Conservation (phyloP, 2,329 filamentous ascomycete genomes). For the Alternaria ethzedia region DNA sequence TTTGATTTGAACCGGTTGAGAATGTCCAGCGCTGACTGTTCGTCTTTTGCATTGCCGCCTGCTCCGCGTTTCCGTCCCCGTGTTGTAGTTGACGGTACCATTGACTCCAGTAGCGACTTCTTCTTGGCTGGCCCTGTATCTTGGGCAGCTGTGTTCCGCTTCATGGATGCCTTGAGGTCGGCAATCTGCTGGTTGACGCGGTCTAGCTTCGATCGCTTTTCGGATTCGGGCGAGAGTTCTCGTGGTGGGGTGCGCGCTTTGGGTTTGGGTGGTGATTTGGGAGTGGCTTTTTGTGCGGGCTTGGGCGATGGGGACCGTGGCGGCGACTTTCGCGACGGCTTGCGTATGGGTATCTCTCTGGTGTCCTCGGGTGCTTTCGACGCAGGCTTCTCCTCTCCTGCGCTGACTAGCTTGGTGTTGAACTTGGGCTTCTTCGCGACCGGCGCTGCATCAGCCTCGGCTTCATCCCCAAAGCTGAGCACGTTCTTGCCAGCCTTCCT, state of each 20-base stretch:
- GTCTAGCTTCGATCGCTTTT: constrained; percentile 60
- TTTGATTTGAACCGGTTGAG: constrained; percentile 82
- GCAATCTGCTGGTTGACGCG: constrained; percentile 81
- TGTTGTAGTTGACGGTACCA: constrained; percentile 76
- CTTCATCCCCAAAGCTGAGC: constrained; percentile 77
- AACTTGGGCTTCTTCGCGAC: constrained; percentile 78
- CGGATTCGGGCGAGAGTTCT: constrained; percentile 50
- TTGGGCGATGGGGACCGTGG: constrained; percentile 34
- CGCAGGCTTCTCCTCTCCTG: constrained; percentile 48
- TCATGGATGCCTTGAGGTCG: constrained; percentile 81
- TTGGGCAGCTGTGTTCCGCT: constrained; percentile 59
- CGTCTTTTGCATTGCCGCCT: constrained; percentile 60
- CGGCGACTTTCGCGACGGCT: constrained; percentile 31
- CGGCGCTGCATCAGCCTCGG: constrained; percentile 62
- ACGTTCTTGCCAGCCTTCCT: constrained; percentile 77
- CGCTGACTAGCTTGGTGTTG: constrained; percentile 73
- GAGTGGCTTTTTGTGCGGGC: constrained; percentile 13
- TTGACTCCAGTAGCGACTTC: constrained; percentile 70
- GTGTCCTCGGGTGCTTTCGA: constrained; percentile 41
- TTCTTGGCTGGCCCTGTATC: constrained; percentile 51
- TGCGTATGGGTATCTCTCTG: constrained; percentile 43
- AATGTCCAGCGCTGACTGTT: constrained; percentile 65
- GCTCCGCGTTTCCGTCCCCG: constrained; percentile 73
- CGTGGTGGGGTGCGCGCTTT: constrained; percentile 35
- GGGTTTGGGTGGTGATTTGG: constrained; percentile 21